Conservation (phyloP, 441 rosid species). For the Theobroma grandiflorum region DNA sequence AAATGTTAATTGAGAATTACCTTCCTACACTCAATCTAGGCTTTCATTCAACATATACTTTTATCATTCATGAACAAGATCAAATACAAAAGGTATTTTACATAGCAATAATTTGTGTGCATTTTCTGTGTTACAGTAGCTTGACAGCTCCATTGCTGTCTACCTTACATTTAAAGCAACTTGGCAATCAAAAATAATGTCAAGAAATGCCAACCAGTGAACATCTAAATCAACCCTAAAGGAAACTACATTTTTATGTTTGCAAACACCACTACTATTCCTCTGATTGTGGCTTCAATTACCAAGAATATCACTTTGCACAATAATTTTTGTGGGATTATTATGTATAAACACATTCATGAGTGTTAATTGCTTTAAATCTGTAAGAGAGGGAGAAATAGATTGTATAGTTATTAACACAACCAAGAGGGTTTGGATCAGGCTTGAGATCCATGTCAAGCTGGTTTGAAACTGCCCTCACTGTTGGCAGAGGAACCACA, state of each 20-base stretch:
- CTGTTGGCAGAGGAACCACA: slow-evolving; percentile 19
- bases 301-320: background rate
- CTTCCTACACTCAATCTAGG: slow-evolving; percentile 18
- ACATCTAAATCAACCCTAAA: background rate
- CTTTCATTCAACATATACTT: slow-evolving; percentile 3
- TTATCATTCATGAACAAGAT: slow-evolving; percentile 22
- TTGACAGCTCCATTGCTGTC: slow-evolving; percentile 6
- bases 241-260: slow-evolving; percentile 8
- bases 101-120: background rate
- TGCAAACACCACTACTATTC: background rate
- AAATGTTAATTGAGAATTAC: slow-evolving; percentile 8
- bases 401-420: background rate
- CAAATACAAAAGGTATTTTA: background rate
- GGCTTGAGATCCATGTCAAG: slow-evolving; percentile 11
- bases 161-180: slow-evolving; percentile 5
- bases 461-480: slow-evolving; percentile 15
- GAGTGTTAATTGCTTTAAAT: background rate
- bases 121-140: background rate
- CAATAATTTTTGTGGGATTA: slow-evolving; percentile 4
- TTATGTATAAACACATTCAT: background rate
- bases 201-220: slow-evolving; percentile 18
- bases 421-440: background rate
- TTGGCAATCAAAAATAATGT: slow-evolving; percentile 17
- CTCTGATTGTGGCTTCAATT: background rate
- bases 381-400: background rate